phyloP scores from a whole-genome alignment of 805 yeast species.

The Komagataella mondaviorum region DNA sequence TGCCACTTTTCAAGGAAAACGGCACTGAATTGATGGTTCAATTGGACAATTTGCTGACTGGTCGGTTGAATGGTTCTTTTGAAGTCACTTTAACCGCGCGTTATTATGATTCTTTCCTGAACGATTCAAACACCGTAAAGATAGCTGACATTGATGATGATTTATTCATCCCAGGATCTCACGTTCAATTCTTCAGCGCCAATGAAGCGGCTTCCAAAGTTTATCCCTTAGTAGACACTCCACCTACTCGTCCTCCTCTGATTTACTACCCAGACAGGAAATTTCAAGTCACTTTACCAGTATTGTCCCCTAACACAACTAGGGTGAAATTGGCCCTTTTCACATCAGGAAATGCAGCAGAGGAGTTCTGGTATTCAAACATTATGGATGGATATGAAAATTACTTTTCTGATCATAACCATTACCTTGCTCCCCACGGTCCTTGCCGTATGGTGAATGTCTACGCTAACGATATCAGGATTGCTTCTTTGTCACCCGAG shows the following conservation, averaged over 20 bases:
- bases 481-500: conserved; percentile 52
- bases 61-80: conserved; percentile 47
- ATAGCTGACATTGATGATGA: conserved; percentile 7
- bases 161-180: conserved; percentile 8
- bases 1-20: conserved; percentile 30
- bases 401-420: conserved; percentile 24
- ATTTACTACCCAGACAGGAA: conserved; percentile 28
- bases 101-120: conserved; percentile 26
- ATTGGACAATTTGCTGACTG: conserved; percentile 48
- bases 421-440: conserved; percentile 43
- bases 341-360: conserved; percentile 65
- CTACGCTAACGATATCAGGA: conserved; percentile 41
- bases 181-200: conserved; percentile 14
- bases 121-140: conserved; percentile 1
- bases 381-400: conserved; percentile 30
- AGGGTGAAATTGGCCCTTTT: conserved; percentile 44
- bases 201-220: conserved; percentile 24
- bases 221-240: conserved; percentile 20
- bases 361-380: conserved; percentile 77
- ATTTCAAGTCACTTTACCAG: conserved; percentile 26
- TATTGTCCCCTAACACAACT: conserved; percentile 40
- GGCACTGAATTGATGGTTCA: conserved; percentile 32
- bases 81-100: conserved; percentile 34
- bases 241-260: conserved; percentile 25
- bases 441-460: conserved; percentile 59